Evolutionary conservation across 345 rosid species (phyloP).

Genomic region (Hibiscus trionum): DNA sequence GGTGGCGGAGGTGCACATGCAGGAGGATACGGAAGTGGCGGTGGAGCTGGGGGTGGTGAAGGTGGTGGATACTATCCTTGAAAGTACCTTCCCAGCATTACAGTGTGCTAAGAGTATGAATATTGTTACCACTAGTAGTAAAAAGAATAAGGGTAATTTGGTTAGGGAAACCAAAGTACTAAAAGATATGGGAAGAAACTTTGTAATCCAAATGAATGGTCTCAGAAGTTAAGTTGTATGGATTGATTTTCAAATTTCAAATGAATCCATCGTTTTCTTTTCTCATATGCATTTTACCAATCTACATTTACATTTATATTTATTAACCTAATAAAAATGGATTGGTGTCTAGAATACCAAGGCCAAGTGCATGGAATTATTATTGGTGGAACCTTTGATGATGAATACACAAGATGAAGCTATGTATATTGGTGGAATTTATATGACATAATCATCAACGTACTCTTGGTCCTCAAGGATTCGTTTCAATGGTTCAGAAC

Average conservation of each 20-base stretch:
- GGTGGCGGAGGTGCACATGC: conserved; percentile 1
- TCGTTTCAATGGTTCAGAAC: conserved; percentile 22
- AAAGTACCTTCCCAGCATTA: neutral
- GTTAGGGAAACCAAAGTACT: neutral
- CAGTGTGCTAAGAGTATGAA: neutral
- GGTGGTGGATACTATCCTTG: conserved; percentile 12
- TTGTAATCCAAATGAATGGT: neutral
- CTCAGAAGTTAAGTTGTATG: neutral
- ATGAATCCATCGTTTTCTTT: neutral
- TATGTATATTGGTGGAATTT: too few relatives aligned
- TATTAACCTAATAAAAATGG: neutral
- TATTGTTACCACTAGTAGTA: conserved; percentile 5
- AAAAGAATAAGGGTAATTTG: conserved; percentile 14
- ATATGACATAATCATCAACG: neutral
- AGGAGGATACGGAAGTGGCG: conserved; percentile 6
- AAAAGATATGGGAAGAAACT: neutral
- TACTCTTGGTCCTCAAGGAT: conserved; percentile 11
- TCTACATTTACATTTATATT: neutral
- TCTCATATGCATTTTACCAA: neutral
- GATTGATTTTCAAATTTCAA: neutral
- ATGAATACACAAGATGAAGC: neutral
- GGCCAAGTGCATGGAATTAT: neutral
- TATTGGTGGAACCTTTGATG: too few relatives aligned
- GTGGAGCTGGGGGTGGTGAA: neutral
- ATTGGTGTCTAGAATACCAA: too few relatives aligned